phyloP scores from a whole-genome alignment of 805 yeast species.

The Lipomyces orientalis region DNA sequence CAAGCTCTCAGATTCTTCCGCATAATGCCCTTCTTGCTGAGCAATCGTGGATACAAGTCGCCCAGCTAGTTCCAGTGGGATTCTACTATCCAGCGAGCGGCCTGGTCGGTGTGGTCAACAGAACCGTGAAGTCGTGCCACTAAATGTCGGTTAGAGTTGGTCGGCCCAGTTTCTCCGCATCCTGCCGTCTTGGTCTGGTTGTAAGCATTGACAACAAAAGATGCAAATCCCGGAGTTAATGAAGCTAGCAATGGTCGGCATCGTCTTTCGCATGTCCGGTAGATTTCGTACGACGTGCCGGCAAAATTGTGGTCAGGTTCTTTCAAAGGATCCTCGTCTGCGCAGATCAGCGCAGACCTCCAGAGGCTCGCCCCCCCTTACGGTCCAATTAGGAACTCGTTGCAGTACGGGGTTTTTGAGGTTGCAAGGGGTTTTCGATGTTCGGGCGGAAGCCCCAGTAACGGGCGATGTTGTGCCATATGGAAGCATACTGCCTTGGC shows the following conservation, averaged over 20 bases:
- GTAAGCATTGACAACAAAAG: slow-evolving; percentile 9
- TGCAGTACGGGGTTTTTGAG: slow-evolving; percentile 2
- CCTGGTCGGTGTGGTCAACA: slow-evolving; percentile 14
- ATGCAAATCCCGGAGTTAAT: slow-evolving; percentile 5
- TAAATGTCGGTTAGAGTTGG: slow-evolving; percentile 11
- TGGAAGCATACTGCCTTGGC: no score
- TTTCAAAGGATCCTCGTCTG: background rate
- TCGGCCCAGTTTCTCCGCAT: slow-evolving; percentile 14
- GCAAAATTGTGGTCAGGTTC: slow-evolving; percentile 13
- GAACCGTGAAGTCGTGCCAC: slow-evolving; percentile 14
- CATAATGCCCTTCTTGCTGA: slow-evolving; percentile 7
- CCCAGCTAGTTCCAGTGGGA: background rate
- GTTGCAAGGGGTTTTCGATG: background rate
- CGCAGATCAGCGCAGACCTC: background rate
- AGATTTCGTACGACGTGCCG: slow-evolving; percentile 1
- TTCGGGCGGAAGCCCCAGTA: slow-evolving; percentile 9
- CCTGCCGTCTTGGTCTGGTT: slow-evolving; percentile 3
- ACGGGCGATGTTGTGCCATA: slow-evolving; percentile 10
- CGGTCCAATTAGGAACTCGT: slow-evolving; percentile 12
- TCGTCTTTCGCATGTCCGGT: background rate
- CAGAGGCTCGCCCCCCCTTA: slow-evolving; percentile 11
- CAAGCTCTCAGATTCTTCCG: background rate
- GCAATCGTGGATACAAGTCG: slow-evolving; percentile 9
- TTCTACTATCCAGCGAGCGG: slow-evolving; percentile 4
- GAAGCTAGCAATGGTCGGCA: slow-evolving; percentile 14